Evolutionary conservation across 371 early-diverging fungal genomes (phyloP).

Genomic region (Rhizopus sp.): DNA sequence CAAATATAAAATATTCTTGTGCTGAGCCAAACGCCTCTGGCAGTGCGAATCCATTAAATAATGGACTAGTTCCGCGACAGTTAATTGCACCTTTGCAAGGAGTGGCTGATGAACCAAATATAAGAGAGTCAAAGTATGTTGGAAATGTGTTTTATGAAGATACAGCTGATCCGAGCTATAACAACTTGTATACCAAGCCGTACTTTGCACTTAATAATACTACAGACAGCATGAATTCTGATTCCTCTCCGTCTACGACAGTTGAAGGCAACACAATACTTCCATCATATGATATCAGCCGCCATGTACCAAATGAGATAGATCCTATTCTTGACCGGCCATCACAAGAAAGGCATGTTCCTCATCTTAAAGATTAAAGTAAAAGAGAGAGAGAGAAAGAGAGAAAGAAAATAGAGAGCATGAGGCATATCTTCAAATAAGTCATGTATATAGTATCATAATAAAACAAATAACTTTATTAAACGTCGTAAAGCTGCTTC

Average conservation of each 20-base stretch:
- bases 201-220: conserved; percentile 11
- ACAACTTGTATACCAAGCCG: conserved; percentile 1
- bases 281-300: background rate
- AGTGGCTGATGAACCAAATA: background rate
- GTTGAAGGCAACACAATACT: background rate
- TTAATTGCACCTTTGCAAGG: conserved; percentile 12
- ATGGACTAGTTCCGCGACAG: conserved; percentile 14
- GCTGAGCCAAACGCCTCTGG: conserved; percentile 1
- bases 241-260: conserved; percentile 16
- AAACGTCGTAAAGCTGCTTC: background rate
- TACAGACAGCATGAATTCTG: conserved; percentile 10
- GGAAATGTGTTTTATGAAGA: conserved; percentile 24
- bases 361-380: conserved; percentile 22
- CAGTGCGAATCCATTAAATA: background rate
- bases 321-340: background rate
- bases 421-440: too few relatives aligned
- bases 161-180: conserved; percentile 29
- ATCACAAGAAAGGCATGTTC: conserved; percentile 20
- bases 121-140: conserved; percentile 12
- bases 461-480: background rate
- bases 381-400: conserved; percentile 10
- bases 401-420: background rate
- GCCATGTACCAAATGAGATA: conserved; percentile 21
- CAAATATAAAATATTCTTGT: conserved; percentile 5
- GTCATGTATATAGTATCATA: background rate